phyloP scores from a whole-genome alignment of 768 basidiomycete species.

The Naganishia onofrii region DNA sequence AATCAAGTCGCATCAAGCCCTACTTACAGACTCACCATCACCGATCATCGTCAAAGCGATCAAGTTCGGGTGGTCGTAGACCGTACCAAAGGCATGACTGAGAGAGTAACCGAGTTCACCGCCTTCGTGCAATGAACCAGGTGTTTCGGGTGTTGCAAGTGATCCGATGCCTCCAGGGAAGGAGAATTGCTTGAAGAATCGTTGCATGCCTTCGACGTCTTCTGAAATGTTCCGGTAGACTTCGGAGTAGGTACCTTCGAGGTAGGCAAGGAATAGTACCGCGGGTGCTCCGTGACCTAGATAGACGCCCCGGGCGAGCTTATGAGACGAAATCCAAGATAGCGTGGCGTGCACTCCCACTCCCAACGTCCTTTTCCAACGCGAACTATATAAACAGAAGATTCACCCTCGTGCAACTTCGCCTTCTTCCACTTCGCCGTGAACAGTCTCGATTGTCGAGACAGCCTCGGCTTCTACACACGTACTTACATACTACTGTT shows the following conservation, averaged over 20 bases:
- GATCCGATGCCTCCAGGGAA: conserved; percentile 66
- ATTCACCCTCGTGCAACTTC: too few species aligned
- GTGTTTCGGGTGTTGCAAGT: conserved; percentile 69
- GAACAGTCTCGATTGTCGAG: too few species aligned
- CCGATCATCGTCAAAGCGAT: conserved; percentile 76
- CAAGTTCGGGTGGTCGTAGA: conserved; percentile 85
- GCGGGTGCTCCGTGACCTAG: conserved; percentile 80
- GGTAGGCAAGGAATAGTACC: conserved; percentile 78
- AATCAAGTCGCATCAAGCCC: background rate
- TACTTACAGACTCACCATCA: conserved; percentile 58
- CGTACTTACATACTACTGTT: too few species aligned
- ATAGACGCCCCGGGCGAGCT: too few species aligned
- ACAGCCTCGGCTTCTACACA: too few species aligned
- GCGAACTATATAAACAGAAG: too few species aligned
- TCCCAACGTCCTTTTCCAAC: too few species aligned
- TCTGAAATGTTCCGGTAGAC: conserved; percentile 45
- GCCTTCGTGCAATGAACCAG: conserved; percentile 85
- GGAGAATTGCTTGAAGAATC: conserved; percentile 72
- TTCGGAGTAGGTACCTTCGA: conserved; percentile 62
- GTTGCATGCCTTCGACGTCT: conserved; percentile 45
- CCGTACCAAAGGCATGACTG: conserved; percentile 68
- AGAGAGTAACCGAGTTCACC: conserved; percentile 86
- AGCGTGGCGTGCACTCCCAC: too few species aligned
- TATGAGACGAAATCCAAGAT: too few species aligned
- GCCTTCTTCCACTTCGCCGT: too few species aligned